Evolutionary conservation across 495 filamentous ascomycete species (phyloP), one percentile per base, ranked within the genome.

Genomic region (Penicillium arizonense): DNA sequence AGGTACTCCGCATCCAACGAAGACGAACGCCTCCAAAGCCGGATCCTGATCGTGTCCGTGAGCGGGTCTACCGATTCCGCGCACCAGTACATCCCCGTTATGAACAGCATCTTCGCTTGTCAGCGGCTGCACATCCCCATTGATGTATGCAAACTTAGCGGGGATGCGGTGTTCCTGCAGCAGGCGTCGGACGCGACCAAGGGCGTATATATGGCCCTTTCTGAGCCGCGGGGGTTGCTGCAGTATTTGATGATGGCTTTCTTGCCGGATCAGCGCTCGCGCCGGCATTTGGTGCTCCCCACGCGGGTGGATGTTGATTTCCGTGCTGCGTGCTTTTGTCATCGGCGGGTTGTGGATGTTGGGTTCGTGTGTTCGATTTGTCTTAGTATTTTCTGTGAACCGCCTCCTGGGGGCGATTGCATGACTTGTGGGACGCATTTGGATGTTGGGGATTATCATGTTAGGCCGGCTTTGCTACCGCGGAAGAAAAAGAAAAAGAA

Each of bases 231-330:
- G 2, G 91, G 87, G 0, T 66, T 98, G 7, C 73, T 98, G 20
- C 89, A 96, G 52, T 96, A 96, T 58, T 77, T 98, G 14, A 95
- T 97, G 90, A 90, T 95, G 79, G 91, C 84, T n/a, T 96, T 95
- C 58, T 75, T 96, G 23, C 81, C 89, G 3, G 89, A 94, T 63
- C 83, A 86, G 55, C 78, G 80, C 5, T 83, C 82, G 30, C 78
- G 90, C 3, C 66, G 71, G 33, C 75, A 82, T 47, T 65, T 97
- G 32, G 77, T 95, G 8, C 72, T 87, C 13, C 94, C 94, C 0
- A 88, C 85, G 11, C 84, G 88, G n/a, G 87, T 88, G 28, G 81
- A 87, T 40, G 94, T 98, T 34, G 95, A 98, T 76, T 98, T 98
- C 67, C 81, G 95, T 9, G 93, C 94, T 5, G 94, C 94, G 12